These are phyloP conservation scores for Dalbergia oliveri DNA, from an alignment of 306 rosid genomes.

Conservation along the genomic window DNA sequence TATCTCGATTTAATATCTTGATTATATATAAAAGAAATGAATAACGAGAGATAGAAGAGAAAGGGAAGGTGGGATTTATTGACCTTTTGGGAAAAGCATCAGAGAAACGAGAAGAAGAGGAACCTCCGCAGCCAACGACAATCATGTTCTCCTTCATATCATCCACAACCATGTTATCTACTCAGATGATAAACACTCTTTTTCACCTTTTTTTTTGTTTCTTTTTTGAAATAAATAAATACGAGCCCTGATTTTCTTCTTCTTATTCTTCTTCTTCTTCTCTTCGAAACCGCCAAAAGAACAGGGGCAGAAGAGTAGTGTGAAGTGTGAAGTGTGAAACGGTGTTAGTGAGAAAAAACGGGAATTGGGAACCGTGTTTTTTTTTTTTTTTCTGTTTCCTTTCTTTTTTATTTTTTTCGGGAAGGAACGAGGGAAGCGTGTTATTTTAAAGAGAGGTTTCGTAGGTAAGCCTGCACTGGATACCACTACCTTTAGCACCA, in stretches of 20 bases:
- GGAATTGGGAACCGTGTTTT: too few relatives aligned
- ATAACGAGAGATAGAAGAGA: not conserved
- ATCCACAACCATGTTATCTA: constrained; percentile 63
- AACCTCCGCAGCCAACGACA: constrained; percentile 57
- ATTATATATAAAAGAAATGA: too few relatives aligned
- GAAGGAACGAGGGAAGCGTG: not conserved
- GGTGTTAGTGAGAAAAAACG: not conserved
- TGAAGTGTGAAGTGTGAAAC: not conserved
- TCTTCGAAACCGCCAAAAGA: not conserved
- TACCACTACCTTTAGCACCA: not conserved
- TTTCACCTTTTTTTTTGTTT: not conserved
- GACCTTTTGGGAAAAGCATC: constrained; percentile 74
- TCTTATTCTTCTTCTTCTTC: not conserved
- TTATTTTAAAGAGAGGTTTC: not conserved
- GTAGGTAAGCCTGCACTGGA: not conserved
- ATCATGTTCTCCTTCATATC: constrained; percentile 68
- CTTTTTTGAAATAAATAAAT: not conserved
- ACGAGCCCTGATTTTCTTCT: not conserved
- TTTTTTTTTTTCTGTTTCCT: too few relatives aligned
- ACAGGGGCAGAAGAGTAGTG: not conserved
- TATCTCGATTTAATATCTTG: not conserved
- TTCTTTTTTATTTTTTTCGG: too few relatives aligned
- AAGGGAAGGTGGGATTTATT: not conserved
- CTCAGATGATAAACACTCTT: not conserved
- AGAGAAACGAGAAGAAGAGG: constrained; percentile 65